Percentiles rank a stretch among this genome's conserved stretches.
phyloP scores from a whole-genome alignment of 2,329 filamentous ascomycete species.

The Arthrinium puccinioides region DNA sequence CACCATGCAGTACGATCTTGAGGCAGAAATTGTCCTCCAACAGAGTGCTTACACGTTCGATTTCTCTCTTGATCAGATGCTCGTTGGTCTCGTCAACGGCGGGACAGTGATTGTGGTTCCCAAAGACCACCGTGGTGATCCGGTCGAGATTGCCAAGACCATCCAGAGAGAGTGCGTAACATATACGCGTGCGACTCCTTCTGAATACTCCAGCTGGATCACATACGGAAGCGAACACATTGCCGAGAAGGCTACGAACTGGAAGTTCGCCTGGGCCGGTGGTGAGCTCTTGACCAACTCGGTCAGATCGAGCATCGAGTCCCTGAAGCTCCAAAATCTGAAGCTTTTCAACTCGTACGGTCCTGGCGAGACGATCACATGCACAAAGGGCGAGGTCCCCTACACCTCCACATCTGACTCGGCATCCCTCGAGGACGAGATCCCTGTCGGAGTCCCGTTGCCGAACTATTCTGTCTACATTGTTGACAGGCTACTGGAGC shows the following conservation, averaged over 20 bases:
- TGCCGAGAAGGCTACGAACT: neutral
- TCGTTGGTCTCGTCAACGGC: constrained; percentile 1
- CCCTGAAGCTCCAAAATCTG: neutral
- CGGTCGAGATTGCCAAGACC: neutral
- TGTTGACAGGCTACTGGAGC: constrained; percentile 3
- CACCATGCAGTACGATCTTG: constrained; percentile 26
- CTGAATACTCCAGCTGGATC: constrained; percentile 31
- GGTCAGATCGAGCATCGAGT: neutral
- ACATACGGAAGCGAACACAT: constrained; percentile 15
- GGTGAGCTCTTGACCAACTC: neutral
- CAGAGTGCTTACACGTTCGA: constrained; percentile 5
- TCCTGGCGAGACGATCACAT: neutral
- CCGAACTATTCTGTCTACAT: constrained; percentile 5
- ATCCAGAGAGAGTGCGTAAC: neutral
- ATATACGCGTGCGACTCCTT: constrained; percentile 29
- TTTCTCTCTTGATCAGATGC: constrained; percentile 1
- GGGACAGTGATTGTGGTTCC: constrained; percentile 4
- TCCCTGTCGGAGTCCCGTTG: neutral
- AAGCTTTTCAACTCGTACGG: constrained; percentile 1
- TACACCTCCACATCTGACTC: neutral
- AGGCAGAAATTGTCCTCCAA: constrained; percentile 32
- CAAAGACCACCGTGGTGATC: neutral
- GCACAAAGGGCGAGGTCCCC: neutral
- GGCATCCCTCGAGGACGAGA: neutral
- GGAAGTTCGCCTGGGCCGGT: constrained; percentile 1